Percentiles rank a stretch among this genome's conserved stretches.
phyloP scores from a whole-genome alignment of 495 filamentous ascomycete species.

The Cladorrhinum samala region DNA sequence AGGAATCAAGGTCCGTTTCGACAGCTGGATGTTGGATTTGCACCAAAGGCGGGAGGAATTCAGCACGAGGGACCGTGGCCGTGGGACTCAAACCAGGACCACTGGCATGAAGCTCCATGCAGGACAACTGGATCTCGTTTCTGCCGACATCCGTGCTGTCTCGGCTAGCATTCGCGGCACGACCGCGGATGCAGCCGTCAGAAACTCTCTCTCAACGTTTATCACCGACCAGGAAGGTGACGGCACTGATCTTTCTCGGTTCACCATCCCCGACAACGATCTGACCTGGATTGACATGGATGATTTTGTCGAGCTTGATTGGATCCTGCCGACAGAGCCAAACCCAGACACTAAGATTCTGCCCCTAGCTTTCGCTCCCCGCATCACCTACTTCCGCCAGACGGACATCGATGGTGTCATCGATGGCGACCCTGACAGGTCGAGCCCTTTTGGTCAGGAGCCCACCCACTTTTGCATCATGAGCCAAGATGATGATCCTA shows the following conservation, averaged over 20 bases:
- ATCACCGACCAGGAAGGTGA: constrained; percentile 45
- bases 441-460: constrained; percentile 85
- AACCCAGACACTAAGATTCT: constrained; percentile 91
- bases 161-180: constrained; percentile 84
- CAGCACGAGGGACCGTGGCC: constrained; percentile 66
- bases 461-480: constrained; percentile 91
- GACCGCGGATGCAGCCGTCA: constrained; percentile 63
- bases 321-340: constrained; percentile 84
- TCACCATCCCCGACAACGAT: constrained; percentile 91
- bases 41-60: constrained; percentile 93
- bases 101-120: constrained; percentile 92
- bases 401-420: constrained; percentile 79
- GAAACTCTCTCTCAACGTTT: constrained; percentile 46
- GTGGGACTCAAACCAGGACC: constrained; percentile 66
- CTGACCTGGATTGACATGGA: constrained; percentile 98
- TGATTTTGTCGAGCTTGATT: constrained; percentile 96
- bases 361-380: constrained; percentile 83
- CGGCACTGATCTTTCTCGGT: constrained; percentile 68
- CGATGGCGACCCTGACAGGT: constrained; percentile 60
- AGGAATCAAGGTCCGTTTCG: constrained; percentile 85
- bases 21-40: constrained; percentile 92
- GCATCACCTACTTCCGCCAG: constrained; percentile 94
- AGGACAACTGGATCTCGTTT: constrained; percentile 83
- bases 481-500: constrained; percentile 87
- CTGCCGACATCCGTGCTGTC: constrained; percentile 87